Evolutionary conservation across 2,329 filamentous ascomycete genomes (phyloP).

Genomic region (Ophiostoma novo-ulmi): DNA sequence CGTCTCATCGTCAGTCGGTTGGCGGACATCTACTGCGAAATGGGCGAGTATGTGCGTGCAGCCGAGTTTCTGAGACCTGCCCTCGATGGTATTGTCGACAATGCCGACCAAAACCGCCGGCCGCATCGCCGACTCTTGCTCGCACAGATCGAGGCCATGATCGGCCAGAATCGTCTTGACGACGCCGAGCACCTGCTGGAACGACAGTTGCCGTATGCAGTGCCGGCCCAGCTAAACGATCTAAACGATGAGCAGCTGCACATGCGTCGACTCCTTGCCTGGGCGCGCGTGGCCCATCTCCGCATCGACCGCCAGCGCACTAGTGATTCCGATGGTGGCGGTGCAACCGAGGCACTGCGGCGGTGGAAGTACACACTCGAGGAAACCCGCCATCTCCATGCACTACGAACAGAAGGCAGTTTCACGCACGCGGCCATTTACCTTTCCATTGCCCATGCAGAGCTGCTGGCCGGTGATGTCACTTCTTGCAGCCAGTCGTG

Average conservation of each 20-base stretch:
- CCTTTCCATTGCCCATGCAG: slow-evolving; percentile 32
- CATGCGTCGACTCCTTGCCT: slow-evolving; percentile 32
- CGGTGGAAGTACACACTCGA: slow-evolving; percentile 26
- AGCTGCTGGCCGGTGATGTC: slow-evolving; percentile 28
- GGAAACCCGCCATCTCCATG: neutral
- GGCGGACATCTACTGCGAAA: slow-evolving; percentile 33
- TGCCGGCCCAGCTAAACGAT: slow-evolving; percentile 32
- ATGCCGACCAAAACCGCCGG: slow-evolving; percentile 27
- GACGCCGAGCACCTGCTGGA: slow-evolving; percentile 25
- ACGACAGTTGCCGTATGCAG: neutral
- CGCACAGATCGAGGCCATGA: slow-evolving; percentile 29
- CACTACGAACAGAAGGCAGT: slow-evolving; percentile 1
- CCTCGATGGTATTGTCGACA: slow-evolving; percentile 25
- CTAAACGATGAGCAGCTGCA: slow-evolving; percentile 34
- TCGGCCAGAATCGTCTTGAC: slow-evolving; percentile 28
- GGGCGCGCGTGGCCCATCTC: slow-evolving; percentile 30
- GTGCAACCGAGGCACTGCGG: slow-evolving; percentile 7
- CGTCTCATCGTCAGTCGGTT: slow-evolving; percentile 31
- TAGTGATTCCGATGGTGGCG: neutral
- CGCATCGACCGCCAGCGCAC: neutral
- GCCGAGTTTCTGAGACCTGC: slow-evolving; percentile 29
- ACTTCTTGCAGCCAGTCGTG: slow-evolving; percentile 25
- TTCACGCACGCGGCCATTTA: slow-evolving; percentile 32
- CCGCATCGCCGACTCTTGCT: slow-evolving; percentile 31
- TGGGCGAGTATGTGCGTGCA: slow-evolving; percentile 30